phyloP scores from a whole-genome alignment of 352 stramenopile genomes.

The Peronospora tabacina region DNA sequence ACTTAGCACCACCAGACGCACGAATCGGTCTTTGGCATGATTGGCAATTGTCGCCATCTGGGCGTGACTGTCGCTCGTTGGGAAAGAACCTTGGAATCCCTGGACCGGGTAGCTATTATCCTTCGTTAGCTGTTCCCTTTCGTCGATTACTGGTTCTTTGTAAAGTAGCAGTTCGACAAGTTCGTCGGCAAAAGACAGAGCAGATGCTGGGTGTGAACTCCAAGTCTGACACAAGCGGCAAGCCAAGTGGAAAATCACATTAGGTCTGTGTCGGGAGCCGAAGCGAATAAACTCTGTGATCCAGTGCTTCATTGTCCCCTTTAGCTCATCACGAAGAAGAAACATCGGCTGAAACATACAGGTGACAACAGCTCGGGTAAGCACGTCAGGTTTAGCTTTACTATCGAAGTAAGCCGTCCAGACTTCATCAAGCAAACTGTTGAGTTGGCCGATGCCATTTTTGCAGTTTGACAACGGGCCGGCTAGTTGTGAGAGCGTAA shows the following conservation, averaged over 20 bases:
- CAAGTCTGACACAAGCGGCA: slow-evolving; percentile 62
- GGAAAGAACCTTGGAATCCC: slow-evolving; percentile 19
- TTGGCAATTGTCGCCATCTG: slow-evolving; percentile 23
- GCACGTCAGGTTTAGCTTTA: slow-evolving; percentile 55
- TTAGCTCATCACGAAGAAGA: slow-evolving; percentile 24
- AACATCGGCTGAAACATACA: slow-evolving; percentile 72
- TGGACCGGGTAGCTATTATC: slow-evolving; percentile 17
- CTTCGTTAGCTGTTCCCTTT: slow-evolving; percentile 41
- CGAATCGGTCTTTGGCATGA: slow-evolving; percentile 51
- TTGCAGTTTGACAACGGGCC: slow-evolving; percentile 19
- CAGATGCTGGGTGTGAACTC: slow-evolving; percentile 40
- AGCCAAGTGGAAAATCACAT: slow-evolving; percentile 72
- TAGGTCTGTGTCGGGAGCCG: slow-evolving; percentile 51
- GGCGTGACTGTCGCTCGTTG: slow-evolving; percentile 7
- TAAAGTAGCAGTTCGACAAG: slow-evolving; percentile 67
- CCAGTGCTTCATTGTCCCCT: slow-evolving; percentile 49
- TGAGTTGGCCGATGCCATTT: slow-evolving; percentile 21
- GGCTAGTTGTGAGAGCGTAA: slow-evolving; percentile 44
- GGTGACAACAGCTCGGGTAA: slow-evolving; percentile 56
- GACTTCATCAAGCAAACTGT: slow-evolving; percentile 44
- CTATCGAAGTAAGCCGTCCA: slow-evolving; percentile 67
- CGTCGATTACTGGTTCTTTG: slow-evolving; percentile 67
- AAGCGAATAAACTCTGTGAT: slow-evolving; percentile 46
- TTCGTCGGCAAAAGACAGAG: slow-evolving; percentile 51
- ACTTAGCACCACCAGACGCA: slow-evolving; percentile 58